Conservation (phyloP, 2,329 filamentous ascomycete species). For the Monilinia vaccinii-corymbosi region DNA sequence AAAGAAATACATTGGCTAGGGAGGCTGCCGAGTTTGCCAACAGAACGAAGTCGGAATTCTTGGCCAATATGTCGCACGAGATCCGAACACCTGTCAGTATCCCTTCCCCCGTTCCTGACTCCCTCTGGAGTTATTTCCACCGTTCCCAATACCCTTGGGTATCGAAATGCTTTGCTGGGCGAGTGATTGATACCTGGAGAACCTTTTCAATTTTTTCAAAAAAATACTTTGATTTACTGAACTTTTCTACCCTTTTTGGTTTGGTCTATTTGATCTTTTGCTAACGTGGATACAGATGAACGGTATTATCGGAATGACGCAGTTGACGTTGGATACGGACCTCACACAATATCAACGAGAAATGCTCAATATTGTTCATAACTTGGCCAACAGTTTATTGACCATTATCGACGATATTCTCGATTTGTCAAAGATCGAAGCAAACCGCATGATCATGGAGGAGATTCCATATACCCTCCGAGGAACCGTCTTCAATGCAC, state of each 20-base stretch:
- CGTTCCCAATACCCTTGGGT: background rate
- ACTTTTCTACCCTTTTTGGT: background rate
- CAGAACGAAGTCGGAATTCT: conserved; percentile 96
- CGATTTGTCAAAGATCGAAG: conserved; percentile 76
- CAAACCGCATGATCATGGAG: conserved; percentile 95
- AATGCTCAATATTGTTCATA: conserved; percentile 98
- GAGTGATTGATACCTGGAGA: too few relatives aligned
- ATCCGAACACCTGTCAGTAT: conserved; percentile 78
- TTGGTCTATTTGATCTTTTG: background rate
- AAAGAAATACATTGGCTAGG: conserved; percentile 89
- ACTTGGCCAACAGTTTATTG: conserved; percentile 86
- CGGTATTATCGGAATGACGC: conserved; percentile 55
- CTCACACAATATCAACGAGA: conserved; percentile 92
- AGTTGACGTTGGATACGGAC: conserved; percentile 89
- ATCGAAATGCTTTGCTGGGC: background rate
- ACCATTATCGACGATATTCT: conserved; percentile 90
- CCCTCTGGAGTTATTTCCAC: background rate
- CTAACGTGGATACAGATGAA: conserved; percentile 7
- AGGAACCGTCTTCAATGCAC: conserved; percentile 90
- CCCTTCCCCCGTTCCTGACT: background rate
- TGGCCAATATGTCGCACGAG: conserved; percentile 98
- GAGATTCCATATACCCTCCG: conserved; percentile 93
- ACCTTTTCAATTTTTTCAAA: background rate
- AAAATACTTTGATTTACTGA: background rate
- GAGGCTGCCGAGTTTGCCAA: conserved; percentile 95